phyloP scores from a whole-genome alignment of 331 rosid genomes.

The Dryas integrifolia region DNA sequence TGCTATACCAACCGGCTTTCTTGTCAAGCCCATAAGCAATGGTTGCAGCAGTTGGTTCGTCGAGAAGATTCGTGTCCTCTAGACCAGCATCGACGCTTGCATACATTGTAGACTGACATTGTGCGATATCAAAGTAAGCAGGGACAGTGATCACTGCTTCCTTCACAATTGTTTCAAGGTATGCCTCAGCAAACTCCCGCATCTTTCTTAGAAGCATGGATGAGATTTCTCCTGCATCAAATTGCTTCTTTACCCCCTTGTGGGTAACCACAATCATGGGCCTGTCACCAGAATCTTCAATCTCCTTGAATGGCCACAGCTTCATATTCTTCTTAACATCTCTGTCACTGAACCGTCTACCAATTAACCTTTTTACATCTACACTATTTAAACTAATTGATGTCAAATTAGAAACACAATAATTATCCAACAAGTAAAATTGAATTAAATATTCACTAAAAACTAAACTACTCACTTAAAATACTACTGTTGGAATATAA shows the following conservation, averaged over 20 bases:
- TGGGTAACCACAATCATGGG: constrained; percentile 36
- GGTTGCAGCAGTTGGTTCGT: constrained; percentile 60
- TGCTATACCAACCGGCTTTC: too few relatives aligned
- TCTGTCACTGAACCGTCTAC: constrained; percentile 41
- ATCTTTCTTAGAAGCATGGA: constrained; percentile 57
- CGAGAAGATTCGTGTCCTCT: constrained; percentile 46
- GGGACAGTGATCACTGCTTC: constrained; percentile 49
- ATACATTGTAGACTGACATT: too few relatives aligned
- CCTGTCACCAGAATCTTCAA: constrained; percentile 32
- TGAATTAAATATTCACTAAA: too few relatives aligned
- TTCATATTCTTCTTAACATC: constrained; percentile 50
- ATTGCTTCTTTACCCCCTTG: constrained; percentile 53
- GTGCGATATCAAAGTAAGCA: background rate
- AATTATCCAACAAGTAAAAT: too few relatives aligned
- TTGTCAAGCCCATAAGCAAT: constrained; percentile 56
- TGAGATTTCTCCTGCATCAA: constrained; percentile 53
- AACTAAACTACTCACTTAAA: too few relatives aligned
- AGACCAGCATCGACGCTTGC: constrained; percentile 31
- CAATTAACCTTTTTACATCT: constrained; percentile 10
- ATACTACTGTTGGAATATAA: too few relatives aligned
- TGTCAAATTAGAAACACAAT: too few relatives aligned
- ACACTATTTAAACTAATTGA: too few relatives aligned
- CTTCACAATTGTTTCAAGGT: constrained; percentile 39
- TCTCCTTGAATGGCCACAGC: constrained; percentile 51
- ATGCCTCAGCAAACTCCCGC: constrained; percentile 63